A percentile compares a stretch with the other conserved stretches of the same genome.
phyloP scores from a whole-genome alignment of 805 yeast species.

The Cyberlindnera petersonii region DNA sequence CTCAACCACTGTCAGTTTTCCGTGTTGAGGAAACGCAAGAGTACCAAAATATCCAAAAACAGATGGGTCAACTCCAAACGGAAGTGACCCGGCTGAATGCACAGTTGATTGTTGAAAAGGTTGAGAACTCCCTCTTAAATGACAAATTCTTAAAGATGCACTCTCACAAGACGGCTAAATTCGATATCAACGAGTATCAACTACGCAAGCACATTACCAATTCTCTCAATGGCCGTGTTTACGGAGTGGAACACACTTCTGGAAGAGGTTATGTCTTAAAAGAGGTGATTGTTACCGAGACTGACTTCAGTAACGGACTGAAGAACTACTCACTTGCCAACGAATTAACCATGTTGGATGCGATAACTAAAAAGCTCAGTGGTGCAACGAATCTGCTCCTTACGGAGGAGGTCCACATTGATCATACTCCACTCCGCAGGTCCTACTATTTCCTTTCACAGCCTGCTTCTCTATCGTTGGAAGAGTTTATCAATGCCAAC shows the following conservation, averaged over 20 bases:
- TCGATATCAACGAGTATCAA: conserved; percentile 6
- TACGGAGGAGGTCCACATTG: conserved; percentile 1
- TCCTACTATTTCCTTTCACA: conserved; percentile 5
- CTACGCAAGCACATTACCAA: conserved; percentile 1
- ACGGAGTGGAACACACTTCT: conserved; percentile 7
- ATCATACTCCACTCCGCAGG: conserved; percentile 6
- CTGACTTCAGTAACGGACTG: neutral
- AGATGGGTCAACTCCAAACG: neutral
- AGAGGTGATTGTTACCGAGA: conserved; percentile 5
- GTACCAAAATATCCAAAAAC: neutral
- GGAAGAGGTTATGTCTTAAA: conserved; percentile 6
- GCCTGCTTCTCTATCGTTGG: conserved; percentile 5
- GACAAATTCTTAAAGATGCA: no score
- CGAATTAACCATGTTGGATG: neutral
- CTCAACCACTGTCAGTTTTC: no score
- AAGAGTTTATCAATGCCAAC: conserved; percentile 4
- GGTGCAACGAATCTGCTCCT: neutral
- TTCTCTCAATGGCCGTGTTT: conserved; percentile 6
- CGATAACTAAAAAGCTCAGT: no score
- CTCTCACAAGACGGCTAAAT: no score
- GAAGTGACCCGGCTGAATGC: neutral
- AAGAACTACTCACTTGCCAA: conserved; percentile 2
- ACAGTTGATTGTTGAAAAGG: neutral
- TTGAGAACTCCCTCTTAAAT: neutral
- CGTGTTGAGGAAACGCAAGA: no score